Base-by-base conservation (phyloP, 2,329 filamentous ascomycete species). In the Biscogniauxia mediterranea region DNA sequence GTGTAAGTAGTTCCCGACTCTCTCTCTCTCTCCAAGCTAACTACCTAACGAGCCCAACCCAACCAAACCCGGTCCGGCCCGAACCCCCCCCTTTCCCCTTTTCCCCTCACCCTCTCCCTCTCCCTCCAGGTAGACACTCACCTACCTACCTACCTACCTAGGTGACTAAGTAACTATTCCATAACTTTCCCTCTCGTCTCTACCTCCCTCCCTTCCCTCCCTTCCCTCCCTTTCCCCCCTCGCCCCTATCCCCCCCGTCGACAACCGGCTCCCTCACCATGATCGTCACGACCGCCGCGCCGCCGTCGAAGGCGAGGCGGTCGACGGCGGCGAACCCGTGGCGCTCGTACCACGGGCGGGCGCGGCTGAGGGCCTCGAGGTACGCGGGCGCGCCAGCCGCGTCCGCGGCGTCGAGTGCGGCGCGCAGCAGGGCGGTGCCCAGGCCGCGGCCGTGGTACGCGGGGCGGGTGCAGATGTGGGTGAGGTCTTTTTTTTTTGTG, bases 401-500 rank as follows among this genome's bases (percentile, higher is more conserved):
- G 53, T 71, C 70, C 1, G 69, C 70, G 15, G 68, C 28, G 15
- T 64, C 64, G 23, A 72, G 65, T 5, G 69, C 67, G 46, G 52
- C 49, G 8, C 53, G 32, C n/a, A 72, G 57, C 1, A 71, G 56
- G 9, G 68, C 66, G 19, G 68, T 46, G 54, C 58, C 71, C 60
- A 73, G 58, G 23, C 70, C 71, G 20, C 64, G 67, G 46, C 70
- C 65, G 42, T 68, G 69, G 60, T 70, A 68, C 19, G 59, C 64
- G 1, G 65, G 67, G 17, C 66, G 64, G 1, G 68, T 66, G 60
- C 65, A 70, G 56, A 72, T 51, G 54, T 70, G 65, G 52, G 65
- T 65, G 50, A 72, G 68, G 2, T 59, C 70, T 71, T 32, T 32
- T 13, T 13, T 13, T 6, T n/a, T n/a, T n/a, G n/a, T n/a, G n/a